A percentile compares a stretch with the other conserved stretches of the same genome.
Conservation (phyloP, 2,329 filamentous ascomycete species). For the Graphilbum ipis-grandicollis region DNA sequence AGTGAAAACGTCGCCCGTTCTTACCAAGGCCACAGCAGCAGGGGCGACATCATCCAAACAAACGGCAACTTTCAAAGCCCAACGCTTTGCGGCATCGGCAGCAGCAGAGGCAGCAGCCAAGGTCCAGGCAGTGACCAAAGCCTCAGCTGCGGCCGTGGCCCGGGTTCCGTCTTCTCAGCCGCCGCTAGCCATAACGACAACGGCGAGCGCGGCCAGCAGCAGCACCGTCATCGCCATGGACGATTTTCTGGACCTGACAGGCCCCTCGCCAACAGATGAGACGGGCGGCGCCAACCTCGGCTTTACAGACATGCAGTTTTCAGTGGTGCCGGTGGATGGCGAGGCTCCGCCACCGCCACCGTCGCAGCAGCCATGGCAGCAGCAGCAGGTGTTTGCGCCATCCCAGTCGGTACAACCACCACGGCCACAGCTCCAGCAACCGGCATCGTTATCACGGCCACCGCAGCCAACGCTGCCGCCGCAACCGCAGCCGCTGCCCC, state of each 20-base stretch:
- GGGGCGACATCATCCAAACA: background rate
- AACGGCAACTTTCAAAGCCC: background rate
- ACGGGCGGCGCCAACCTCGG: constrained; percentile 21
- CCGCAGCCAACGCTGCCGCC: background rate
- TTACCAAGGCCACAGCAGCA: constrained; percentile 3
- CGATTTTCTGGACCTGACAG: constrained; percentile 6
- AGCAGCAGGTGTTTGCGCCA: background rate
- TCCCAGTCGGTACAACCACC: background rate
- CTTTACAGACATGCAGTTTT: constrained; percentile 41
- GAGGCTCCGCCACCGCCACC: constrained; percentile 1
- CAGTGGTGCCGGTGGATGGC: constrained; percentile 26
- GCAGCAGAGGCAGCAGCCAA: constrained; percentile 2
- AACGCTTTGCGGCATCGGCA: background rate
- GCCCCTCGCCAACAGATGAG: constrained; percentile 4
- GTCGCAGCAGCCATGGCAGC: background rate
- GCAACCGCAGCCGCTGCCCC: background rate
- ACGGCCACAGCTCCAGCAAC: background rate
- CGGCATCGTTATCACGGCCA: background rate
- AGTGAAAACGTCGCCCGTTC: constrained; percentile 9
- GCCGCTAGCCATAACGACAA: background rate
- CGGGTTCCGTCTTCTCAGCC: too few species aligned
- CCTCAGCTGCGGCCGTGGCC: constrained; percentile 8
- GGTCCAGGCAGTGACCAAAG: constrained; percentile 3
- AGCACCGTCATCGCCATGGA: too few species aligned
- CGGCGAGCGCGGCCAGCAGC: too few species aligned